These are phyloP conservation scores for Talaromyces pinophilus DNA, from an alignment of 2,329 filamentous ascomycete species.

Conservation along the genomic window DNA sequence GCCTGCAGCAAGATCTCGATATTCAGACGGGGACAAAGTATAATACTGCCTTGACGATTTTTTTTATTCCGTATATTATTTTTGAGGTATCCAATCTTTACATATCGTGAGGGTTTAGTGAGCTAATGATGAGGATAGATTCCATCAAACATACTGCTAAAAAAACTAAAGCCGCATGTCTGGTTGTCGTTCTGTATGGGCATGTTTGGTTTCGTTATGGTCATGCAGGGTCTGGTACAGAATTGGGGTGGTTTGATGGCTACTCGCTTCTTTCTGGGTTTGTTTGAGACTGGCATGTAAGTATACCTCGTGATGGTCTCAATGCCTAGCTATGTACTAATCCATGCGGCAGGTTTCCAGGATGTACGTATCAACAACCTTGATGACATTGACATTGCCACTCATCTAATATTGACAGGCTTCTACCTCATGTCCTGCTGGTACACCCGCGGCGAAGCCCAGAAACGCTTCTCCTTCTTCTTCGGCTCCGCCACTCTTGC, in stretches of 20 bases:
- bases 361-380: conserved; percentile 51
- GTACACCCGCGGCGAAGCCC: conserved; percentile 85
- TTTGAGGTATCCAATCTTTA: conserved; percentile 32
- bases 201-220: conserved; percentile 72
- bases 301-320: not conserved
- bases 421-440: conserved; percentile 72
- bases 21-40: conserved; percentile 60
- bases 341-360: conserved; percentile 50
- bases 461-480: conserved; percentile 91
- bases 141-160: conserved; percentile 71
- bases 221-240: conserved; percentile 65
- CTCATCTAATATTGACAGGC: conserved; percentile 28
- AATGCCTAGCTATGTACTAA: not conserved
- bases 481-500: conserved; percentile 70
- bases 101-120: no score
- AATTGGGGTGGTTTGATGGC: conserved; percentile 76
- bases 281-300: conserved; percentile 70
- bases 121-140: conserved; percentile 54
- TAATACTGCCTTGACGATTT: conserved; percentile 76
- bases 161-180: conserved; percentile 65
- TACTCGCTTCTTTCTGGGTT: conserved; percentile 82
- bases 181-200: conserved; percentile 85
- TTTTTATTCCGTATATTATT: conserved; percentile 76
- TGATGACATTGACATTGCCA: not conserved
- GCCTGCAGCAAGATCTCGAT: conserved; percentile 62